Evolutionary conservation across 1,284 basidiomycete species (phyloP), one percentile per base, ranked within the genome.

Genomic region (Apiotrichum sp.): DNA sequence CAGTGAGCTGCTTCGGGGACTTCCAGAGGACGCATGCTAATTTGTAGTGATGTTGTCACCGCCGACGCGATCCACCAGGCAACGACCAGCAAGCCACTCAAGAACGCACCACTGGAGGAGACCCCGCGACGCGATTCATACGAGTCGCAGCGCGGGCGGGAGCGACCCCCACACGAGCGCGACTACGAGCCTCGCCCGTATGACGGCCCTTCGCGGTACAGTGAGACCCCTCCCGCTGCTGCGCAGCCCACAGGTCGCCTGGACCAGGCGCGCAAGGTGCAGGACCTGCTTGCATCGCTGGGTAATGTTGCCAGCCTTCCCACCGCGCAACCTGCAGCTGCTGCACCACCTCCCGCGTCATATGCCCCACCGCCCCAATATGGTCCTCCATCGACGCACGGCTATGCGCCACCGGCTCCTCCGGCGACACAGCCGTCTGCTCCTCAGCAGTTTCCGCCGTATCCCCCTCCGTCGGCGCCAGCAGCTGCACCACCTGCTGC

Each of bases 191-290:
- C 55, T 9, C 31, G 47, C 4, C 38, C 42, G 34, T 50, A 53
- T 38, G 40, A 45, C 39, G 38, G 39, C 3, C 39, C 52, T 8
- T 44, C 50, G 13, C 46, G 58, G 11, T 60, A 60, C 45, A 44
- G 33, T 31, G 58, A 58, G 9, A 47, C 47, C 6, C 56, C 61
- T 4, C 22, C 22, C 22, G 13, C 50, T 7, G 29, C 53, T 31
- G 53, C 64, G 55, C 54, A 62, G 5, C 58, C 52, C 3, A 63
- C 66, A 8, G 33, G 67, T 40, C 58, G 69, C 5, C 55, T 74
- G 4, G 68, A 70, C 48, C 67, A 70, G 60, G 69, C 68, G 48
- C 62, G 66, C 22, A 68, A 67, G 50, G 68, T 70, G 0, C 70
- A 71, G 56, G 49, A 68, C 45, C 56, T 72, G 13, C 62, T 72